Evolutionary conservation across 2,329 filamentous ascomycete species (phyloP).

Genomic region (Diaporthe eres): DNA sequence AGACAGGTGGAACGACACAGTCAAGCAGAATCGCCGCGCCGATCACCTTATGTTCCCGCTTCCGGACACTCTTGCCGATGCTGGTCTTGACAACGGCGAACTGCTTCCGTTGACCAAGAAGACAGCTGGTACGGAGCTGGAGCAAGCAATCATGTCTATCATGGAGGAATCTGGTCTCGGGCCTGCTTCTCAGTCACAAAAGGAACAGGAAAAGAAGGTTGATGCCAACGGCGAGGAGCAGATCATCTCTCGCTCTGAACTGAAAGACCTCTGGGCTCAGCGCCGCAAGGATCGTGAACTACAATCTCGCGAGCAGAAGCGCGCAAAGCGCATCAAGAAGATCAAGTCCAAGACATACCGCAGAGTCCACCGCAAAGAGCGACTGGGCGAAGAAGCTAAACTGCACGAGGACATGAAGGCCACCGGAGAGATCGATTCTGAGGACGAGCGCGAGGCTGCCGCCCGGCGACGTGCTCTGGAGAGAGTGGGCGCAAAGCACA

Average conservation of each 20-base stretch:
- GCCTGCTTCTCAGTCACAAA: conserved; percentile 60
- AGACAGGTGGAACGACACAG: conserved; percentile 92
- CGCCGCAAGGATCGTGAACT: conserved; percentile 86
- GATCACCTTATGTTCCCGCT: conserved; percentile 93
- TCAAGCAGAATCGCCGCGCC: conserved; percentile 92
- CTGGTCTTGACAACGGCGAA: conserved; percentile 72
- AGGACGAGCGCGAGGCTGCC: conserved; percentile 73
- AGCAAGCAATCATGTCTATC: conserved; percentile 88
- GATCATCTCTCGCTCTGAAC: conserved; percentile 76
- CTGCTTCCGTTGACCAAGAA: conserved; percentile 75
- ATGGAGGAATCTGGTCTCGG: conserved; percentile 89
- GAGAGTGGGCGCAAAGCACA: conserved; percentile 86
- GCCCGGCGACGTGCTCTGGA: conserved; percentile 86
- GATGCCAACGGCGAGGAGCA: conserved; percentile 77
- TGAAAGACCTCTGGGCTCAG: conserved; percentile 79
- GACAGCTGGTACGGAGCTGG: conserved; percentile 83
- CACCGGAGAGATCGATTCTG: conserved; percentile 73
- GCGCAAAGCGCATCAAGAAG: conserved; percentile 95
- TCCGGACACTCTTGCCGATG: conserved; percentile 76
- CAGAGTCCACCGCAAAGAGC: conserved; percentile 87
- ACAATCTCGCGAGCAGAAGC: conserved; percentile 88
- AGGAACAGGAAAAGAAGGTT: conserved; percentile 74
- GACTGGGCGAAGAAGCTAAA: conserved; percentile 67
- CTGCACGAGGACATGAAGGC: conserved; percentile 64
- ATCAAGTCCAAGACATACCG: conserved; percentile 98